Conservation (phyloP, 768 basidiomycete species). For the Mycena polygramma region DNA sequence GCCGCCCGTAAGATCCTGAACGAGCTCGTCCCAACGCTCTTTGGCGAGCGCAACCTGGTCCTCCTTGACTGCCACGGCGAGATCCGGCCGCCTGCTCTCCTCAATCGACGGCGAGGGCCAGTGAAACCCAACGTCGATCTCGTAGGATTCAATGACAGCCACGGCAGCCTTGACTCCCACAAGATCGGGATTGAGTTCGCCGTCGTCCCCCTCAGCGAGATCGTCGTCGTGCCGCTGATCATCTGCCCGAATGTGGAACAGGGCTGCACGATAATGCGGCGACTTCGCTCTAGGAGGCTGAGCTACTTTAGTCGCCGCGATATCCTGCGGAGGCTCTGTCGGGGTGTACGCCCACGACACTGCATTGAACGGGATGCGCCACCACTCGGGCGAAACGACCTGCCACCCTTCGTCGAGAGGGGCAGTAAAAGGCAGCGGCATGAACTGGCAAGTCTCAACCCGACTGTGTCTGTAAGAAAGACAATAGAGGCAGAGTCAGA, state of each 20-base stretch:
- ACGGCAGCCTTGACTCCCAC: slow-evolving; percentile 54
- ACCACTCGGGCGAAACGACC: slow-evolving; percentile 54
- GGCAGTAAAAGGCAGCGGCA: slow-evolving; percentile 21
- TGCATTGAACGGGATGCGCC: slow-evolving; percentile 54
- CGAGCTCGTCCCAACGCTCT: slow-evolving; percentile 57
- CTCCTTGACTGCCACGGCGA: slow-evolving; percentile 46
- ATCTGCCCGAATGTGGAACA: slow-evolving; percentile 42
- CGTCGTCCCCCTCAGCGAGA: slow-evolving; percentile 40
- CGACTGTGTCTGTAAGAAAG: slow-evolving; percentile 31
- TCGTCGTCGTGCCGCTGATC: slow-evolving; percentile 27
- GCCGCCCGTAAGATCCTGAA: slow-evolving; percentile 56
- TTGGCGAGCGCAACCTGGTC: slow-evolving; percentile 49
- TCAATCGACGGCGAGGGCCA: slow-evolving; percentile 35
- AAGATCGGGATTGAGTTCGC: slow-evolving; percentile 54
- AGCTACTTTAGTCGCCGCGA: slow-evolving; percentile 28
- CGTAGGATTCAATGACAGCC: slow-evolving; percentile 55
- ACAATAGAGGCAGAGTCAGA: slow-evolving; percentile 19
- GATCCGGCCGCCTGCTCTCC: slow-evolving; percentile 29
- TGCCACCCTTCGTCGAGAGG: slow-evolving; percentile 55
- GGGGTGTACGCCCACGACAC: slow-evolving; percentile 57
- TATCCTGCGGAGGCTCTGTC: slow-evolving; percentile 30
- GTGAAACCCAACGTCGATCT: slow-evolving; percentile 58
- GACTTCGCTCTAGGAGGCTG: slow-evolving; percentile 42
- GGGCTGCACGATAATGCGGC: slow-evolving; percentile 50
- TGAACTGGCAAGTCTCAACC: slow-evolving; percentile 23